Conservation (phyloP, 2,329 filamentous ascomycete genomes). For the Penicillium sp. region DNA sequence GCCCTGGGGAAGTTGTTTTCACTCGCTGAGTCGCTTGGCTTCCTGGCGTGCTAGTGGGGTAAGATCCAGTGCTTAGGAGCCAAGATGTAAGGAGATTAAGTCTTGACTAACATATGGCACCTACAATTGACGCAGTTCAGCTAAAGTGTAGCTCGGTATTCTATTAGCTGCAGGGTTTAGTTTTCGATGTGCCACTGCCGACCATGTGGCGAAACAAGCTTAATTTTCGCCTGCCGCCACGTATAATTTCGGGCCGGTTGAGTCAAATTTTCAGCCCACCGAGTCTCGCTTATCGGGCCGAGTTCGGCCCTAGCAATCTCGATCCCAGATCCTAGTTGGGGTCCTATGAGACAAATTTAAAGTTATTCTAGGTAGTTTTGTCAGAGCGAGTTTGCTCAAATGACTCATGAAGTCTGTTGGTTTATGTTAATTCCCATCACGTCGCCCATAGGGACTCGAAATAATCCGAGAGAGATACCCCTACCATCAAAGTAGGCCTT, state of each 20-base stretch:
- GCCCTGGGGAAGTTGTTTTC: slow-evolving; percentile 1
- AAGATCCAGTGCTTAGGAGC: too few species aligned
- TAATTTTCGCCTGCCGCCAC: background rate
- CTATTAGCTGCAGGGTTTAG: background rate
- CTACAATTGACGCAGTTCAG: background rate
- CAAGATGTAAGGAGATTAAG: background rate
- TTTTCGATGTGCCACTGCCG: background rate
- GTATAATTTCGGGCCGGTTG: background rate
- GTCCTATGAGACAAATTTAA: background rate
- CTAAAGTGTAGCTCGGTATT: background rate
- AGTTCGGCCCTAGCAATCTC: background rate
- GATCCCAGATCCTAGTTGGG: background rate
- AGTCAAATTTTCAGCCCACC: background rate
- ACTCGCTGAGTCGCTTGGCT: slow-evolving; percentile 6
- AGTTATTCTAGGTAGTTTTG: too few species aligned
- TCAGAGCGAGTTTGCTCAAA: too few species aligned
- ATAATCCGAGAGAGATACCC: too few species aligned
- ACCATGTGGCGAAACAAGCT: slow-evolving; percentile 8
- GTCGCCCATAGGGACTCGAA: too few species aligned
- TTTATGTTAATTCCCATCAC: too few species aligned
- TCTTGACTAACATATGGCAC: background rate
- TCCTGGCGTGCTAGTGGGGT: background rate
- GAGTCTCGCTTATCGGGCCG: slow-evolving; percentile 4
- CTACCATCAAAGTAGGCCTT: too few species aligned
- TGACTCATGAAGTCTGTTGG: too few species aligned